Evolutionary conservation across 2,329 filamentous ascomycete species (phyloP).

Genomic region (Beauveria caledonica): DNA sequence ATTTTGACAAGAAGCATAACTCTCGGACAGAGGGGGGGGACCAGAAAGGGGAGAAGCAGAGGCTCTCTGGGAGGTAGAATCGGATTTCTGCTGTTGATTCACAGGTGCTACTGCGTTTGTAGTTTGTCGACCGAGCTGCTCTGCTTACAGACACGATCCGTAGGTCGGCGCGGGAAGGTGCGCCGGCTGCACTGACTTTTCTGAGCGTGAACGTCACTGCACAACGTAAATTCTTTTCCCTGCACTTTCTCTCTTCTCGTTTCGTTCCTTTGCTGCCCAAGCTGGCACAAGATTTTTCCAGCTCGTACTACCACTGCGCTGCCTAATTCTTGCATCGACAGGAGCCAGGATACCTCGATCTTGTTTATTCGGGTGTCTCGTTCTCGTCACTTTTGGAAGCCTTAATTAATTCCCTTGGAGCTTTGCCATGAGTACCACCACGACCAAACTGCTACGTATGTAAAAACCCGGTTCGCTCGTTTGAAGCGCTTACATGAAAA

Average conservation of each 20-base stretch:
- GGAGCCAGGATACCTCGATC: not conserved
- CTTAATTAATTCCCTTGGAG: no score
- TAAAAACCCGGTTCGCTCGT: no score
- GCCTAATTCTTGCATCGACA: no score
- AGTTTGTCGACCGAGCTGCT: not conserved
- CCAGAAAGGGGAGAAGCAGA: not conserved
- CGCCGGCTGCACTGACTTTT: not conserved
- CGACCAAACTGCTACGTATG: no score
- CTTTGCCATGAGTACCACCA: no score
- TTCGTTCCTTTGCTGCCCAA: not conserved
- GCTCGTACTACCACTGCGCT: no score
- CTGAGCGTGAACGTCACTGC: not conserved
- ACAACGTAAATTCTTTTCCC: not conserved
- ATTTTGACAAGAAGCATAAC: not conserved
- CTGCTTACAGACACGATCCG: not conserved
- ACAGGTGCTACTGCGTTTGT: not conserved
- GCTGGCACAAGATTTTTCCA: not conserved
- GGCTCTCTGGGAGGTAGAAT: not conserved
- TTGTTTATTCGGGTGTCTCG: no score
- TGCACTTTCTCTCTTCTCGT: not conserved
- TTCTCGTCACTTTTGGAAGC: no score
- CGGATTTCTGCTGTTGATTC: not conserved
- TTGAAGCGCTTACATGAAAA: no score
- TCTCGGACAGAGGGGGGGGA: no score
- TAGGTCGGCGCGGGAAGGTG: not conserved